Conservation (phyloP, 495 filamentous ascomycete species). For the Lichina pygmaea region DNA sequence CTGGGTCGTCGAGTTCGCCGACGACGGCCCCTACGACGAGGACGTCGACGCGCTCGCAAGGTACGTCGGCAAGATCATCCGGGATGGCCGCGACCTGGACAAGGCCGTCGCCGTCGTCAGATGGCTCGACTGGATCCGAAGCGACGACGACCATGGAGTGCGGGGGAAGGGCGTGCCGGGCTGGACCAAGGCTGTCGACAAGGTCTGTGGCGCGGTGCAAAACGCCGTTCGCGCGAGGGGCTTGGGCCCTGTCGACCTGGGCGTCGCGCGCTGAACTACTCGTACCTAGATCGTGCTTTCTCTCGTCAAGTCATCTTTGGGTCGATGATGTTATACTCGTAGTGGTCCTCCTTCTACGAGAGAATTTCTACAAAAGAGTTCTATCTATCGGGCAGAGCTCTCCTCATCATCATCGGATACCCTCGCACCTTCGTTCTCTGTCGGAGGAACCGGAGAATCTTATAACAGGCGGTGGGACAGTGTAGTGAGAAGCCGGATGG, state of each 20-base stretch:
- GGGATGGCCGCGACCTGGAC: conserved; percentile 45
- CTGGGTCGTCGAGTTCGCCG: conserved; percentile 39
- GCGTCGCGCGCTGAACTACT: too few relatives aligned
- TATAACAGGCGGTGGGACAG: too few relatives aligned
- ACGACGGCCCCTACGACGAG: conserved; percentile 43
- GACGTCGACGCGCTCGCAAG: conserved; percentile 45
- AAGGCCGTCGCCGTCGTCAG: conserved; percentile 39
- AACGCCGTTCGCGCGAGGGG: conserved; percentile 32
- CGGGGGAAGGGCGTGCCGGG: conserved; percentile 13
- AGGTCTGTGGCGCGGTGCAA: conserved; percentile 30
- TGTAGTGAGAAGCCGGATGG: too few relatives aligned
- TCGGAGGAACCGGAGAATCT: not conserved
- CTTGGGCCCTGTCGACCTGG: conserved; percentile 24
- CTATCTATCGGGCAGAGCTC: too few relatives aligned
- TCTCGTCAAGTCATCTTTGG: not conserved
- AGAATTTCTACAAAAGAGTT: too few relatives aligned
- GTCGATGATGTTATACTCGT: not conserved
- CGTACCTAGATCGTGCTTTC: too few relatives aligned
- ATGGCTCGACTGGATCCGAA: conserved; percentile 50
- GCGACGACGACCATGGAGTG: conserved; percentile 14
- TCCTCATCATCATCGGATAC: not conserved
- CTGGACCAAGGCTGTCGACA: conserved; percentile 26
- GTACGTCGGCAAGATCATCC: conserved; percentile 42
- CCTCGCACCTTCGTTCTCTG: not conserved
- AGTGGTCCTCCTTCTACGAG: not conserved